Conservation (phyloP, 257 asterid genomes). For the Lycium ferocissimum region DNA sequence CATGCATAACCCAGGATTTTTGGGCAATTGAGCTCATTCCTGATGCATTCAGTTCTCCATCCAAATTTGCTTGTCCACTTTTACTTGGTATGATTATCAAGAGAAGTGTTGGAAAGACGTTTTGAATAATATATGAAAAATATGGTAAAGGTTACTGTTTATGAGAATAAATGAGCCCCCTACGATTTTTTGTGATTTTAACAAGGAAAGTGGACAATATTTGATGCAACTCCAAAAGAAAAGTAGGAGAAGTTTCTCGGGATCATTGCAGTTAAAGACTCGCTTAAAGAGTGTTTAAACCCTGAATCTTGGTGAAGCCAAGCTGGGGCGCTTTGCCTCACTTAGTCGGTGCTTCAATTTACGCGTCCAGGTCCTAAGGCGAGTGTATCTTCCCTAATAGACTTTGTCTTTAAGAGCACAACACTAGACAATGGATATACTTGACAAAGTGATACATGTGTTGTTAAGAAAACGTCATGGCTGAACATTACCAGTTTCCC, state of each 20-base stretch:
- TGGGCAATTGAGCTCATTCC: background rate
- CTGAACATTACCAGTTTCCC: background rate
- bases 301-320: conserved; percentile 2
- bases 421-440: background rate
- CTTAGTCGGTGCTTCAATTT: background rate
- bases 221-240: background rate
- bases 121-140: background rate
- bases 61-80: conserved; percentile 1
- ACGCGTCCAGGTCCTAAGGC: background rate
- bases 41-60: conserved; percentile 22
- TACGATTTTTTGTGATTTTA: background rate
- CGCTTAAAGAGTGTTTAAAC: background rate
- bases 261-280: background rate
- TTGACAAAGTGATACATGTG: conserved; percentile 1
- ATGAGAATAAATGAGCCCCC: background rate
- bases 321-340: background rate
- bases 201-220: background rate
- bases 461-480: background rate
- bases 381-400: background rate
- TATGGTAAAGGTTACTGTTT: background rate
- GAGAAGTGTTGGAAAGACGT: background rate
- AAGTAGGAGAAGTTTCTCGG: background rate
- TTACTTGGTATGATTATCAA: conserved; percentile 22
- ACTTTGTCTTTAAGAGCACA: background rate
- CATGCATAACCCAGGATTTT: background rate